These are phyloP conservation scores for Colletotrichum chlorophyti DNA, from an alignment of 2,329 filamentous ascomycete species.

Conservation along the genomic window DNA sequence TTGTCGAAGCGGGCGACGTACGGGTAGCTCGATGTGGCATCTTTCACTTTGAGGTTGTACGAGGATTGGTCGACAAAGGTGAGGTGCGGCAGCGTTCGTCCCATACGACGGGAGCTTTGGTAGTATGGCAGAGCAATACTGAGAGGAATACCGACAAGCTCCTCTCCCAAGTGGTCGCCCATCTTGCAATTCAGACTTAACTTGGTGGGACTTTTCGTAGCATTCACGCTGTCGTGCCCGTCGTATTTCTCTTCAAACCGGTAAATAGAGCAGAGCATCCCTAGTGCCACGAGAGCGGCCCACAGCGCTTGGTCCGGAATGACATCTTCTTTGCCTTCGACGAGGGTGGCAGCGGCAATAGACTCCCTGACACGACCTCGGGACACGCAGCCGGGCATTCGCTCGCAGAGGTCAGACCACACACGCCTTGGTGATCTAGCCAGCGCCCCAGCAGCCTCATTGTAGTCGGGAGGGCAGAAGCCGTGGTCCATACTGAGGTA, in stretches of 20 bases:
- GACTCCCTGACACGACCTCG: constrained; percentile 57
- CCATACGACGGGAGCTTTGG: constrained; percentile 57
- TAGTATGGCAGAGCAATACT: constrained; percentile 57
- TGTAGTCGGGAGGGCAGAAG: constrained; percentile 58
- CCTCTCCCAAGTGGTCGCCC: constrained; percentile 56
- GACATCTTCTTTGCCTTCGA: constrained; percentile 55
- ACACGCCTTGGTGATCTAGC: constrained; percentile 55
- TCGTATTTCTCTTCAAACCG: constrained; percentile 59
- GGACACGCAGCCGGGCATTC: constrained; percentile 59
- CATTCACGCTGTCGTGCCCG: constrained; percentile 54
- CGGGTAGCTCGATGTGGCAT: constrained; percentile 54
- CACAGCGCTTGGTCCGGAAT: constrained; percentile 60
- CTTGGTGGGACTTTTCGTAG: constrained; percentile 38
- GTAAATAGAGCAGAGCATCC: constrained; percentile 60
- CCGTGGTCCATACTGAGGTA: constrained; percentile 59
- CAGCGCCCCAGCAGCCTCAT: constrained; percentile 53
- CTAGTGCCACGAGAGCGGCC: constrained; percentile 58
- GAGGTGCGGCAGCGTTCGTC: constrained; percentile 56
- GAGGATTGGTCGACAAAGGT: constrained; percentile 61
- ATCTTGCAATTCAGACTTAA: constrained; percentile 46
- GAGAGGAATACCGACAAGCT: constrained; percentile 55
- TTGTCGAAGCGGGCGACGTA: constrained; percentile 60
- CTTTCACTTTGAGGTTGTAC: constrained; percentile 57
- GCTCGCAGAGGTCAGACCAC: constrained; percentile 60
- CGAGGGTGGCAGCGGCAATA: constrained; percentile 52